These are phyloP conservation scores for Blastocystis sp. DNA, from an alignment of 352 stramenopile species.

Conservation along the genomic window DNA sequence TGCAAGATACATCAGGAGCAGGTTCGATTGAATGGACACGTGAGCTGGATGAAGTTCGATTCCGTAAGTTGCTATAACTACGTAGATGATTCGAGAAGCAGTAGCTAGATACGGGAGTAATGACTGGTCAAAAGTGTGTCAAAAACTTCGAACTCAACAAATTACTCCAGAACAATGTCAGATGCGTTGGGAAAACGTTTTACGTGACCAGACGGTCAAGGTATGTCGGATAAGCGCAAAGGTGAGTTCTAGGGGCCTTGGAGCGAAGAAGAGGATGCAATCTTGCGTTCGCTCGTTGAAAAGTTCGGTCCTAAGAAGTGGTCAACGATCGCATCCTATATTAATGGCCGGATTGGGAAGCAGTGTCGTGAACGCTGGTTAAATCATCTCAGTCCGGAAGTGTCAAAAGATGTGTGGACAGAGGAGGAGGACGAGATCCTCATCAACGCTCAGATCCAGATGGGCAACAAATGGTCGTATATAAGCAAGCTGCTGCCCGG, in stretches of 20 bases:
- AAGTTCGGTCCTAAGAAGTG: conserved; percentile 76
- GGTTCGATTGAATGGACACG: background rate
- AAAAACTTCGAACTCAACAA: conserved; percentile 29
- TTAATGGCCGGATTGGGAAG: conserved; percentile 65
- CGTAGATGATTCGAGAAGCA: conserved; percentile 46
- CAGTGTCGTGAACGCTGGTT: conserved; percentile 79
- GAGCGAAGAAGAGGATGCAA: conserved; percentile 67
- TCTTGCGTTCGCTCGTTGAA: conserved; percentile 68
- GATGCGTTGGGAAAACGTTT: conserved; percentile 36
- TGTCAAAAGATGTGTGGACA: conserved; percentile 82
- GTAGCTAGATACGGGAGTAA: conserved; percentile 57
- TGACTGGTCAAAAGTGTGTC: conserved; percentile 57
- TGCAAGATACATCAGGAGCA: background rate
- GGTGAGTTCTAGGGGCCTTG: conserved; percentile 53
- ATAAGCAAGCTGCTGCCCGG: conserved; percentile 81
- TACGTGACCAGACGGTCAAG: conserved; percentile 42
- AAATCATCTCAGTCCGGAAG: conserved; percentile 79
- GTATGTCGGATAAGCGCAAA: background rate
- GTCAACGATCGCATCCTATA: conserved; percentile 71
- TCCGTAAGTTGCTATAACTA: background rate
- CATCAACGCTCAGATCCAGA: conserved; percentile 76
- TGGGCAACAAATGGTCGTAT: conserved; percentile 86
- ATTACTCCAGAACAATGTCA: conserved; percentile 55
- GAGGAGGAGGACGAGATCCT: conserved; percentile 82
- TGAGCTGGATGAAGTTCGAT: conserved; percentile 22